Evolutionary conservation across 768 basidiomycete species (phyloP).

Genomic region (Leccinum aurantiacum): DNA sequence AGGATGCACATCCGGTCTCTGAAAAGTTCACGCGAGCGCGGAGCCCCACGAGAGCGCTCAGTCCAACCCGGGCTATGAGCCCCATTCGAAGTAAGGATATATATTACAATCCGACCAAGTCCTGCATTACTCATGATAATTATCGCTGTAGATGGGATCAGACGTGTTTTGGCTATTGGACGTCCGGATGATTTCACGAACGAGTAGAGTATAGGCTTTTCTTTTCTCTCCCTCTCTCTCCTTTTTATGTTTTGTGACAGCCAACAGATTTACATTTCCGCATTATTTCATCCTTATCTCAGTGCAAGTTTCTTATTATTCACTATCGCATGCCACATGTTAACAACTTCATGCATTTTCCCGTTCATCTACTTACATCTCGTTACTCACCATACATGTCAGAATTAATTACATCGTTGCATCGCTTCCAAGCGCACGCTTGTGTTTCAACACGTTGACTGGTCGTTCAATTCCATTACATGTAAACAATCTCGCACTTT

Average conservation of each 20-base stretch:
- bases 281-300: neutral
- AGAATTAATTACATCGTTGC: neutral
- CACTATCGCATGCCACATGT: neutral
- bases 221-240: neutral
- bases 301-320: neutral
- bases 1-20: neutral
- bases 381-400: neutral
- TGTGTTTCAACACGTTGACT: neutral
- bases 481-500: neutral
- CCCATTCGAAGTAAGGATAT: constrained; percentile 17
- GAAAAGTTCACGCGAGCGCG: constrained; percentile 4
- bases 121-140: constrained; percentile 4
- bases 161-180: constrained; percentile 28
- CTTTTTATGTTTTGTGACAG: neutral
- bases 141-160: constrained; percentile 26
- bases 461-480: neutral
- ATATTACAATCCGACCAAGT: neutral
- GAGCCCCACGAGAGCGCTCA: constrained; percentile 27
- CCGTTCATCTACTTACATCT: neutral
- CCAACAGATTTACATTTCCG: neutral
- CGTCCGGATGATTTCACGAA: constrained; percentile 7
- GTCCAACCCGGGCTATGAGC: constrained; percentile 36
- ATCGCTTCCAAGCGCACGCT: neutral
- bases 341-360: neutral
- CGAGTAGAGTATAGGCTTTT: constrained; percentile 7